phyloP scores from a whole-genome alignment of 2,329 filamentous ascomycete species.

The Sclerotinia minor region DNA sequence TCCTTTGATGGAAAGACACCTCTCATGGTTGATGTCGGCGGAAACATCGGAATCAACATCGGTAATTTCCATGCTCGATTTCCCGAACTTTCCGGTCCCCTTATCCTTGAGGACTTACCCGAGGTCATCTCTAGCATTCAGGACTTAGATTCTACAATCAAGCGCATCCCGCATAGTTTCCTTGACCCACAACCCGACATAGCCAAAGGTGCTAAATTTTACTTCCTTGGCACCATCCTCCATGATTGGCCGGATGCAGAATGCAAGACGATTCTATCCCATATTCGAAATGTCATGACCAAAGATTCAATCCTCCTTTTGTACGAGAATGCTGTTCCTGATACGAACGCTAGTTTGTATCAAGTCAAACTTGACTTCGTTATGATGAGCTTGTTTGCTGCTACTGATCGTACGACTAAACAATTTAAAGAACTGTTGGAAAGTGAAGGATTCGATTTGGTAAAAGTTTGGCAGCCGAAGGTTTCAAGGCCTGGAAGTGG shows the following conservation, averaged over 20 bases:
- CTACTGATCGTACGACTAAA: conserved; percentile 44
- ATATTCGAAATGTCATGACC: conserved; percentile 35
- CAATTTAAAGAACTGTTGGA: conserved; percentile 44
- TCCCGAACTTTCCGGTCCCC: conserved; percentile 22
- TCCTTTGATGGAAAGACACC: background rate
- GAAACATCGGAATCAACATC: conserved; percentile 24
- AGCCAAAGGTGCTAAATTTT: conserved; percentile 39
- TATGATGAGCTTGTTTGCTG: conserved; percentile 45
- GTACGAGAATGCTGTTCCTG: conserved; percentile 46
- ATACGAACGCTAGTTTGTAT: conserved; percentile 37
- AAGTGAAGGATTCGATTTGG: conserved; percentile 12
- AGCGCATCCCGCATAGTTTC: conserved; percentile 40
- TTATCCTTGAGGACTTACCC: conserved; percentile 27
- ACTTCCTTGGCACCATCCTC: conserved; percentile 43
- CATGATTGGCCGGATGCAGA: conserved; percentile 46
- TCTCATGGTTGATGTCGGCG: conserved; percentile 28
- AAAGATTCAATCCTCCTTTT: conserved; percentile 47
- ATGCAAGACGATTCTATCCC: conserved; percentile 40
- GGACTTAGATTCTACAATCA: conserved; percentile 32
- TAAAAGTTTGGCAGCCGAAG: conserved; percentile 24
- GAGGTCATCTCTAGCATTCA: conserved; percentile 22
- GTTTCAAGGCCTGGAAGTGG: background rate
- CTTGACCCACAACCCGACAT: conserved; percentile 40
- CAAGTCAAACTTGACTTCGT: conserved; percentile 44
- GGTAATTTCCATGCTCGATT: conserved; percentile 16